Evolutionary conservation across 192 early-diverging fungal species (phyloP), one percentile per base, ranked within the genome.

Genomic region (Coemansia sp.): DNA sequence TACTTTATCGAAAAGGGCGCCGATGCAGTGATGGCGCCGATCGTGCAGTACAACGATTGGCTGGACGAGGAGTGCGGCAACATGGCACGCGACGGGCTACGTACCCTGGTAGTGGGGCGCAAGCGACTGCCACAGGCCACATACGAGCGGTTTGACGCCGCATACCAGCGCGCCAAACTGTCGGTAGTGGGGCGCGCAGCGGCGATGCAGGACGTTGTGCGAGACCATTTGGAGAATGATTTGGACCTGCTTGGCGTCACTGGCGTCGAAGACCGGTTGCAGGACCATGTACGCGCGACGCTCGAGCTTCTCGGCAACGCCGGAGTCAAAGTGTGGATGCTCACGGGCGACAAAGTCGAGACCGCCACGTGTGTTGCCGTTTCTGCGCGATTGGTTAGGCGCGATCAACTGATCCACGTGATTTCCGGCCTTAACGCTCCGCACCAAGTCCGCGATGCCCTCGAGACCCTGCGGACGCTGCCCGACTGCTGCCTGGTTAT

Each of bases 311-410:
- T 98, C 69, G 80, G 93, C 55, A 94, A 95, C 68, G 93, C 95
- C 15, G 93, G 94, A 9, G 58, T 96, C 38, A 90, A 87, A 61
- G 90, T 98, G 21, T 98, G 95, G 95, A 98, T 98, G 95, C 83
- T 98, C 41, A 98, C 95, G 0, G 93, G 95, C 46, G 95, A 98
- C 78, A 98, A 98, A 67, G 92, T 95, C 46, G 95, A 98, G 70
- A 98, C 95, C 15, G 95, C 95, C 22, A 94, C 91, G 0, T 95
- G 93, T 68, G 92, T 98, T 64, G 93, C 95, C 0, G 86, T 96
- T 14, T 95, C 93, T 3, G 93, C 93, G 10, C 93, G 92, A 56
- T 83, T 98, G 15, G 90, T 96, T 10, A 82, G 90, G 1, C 83
- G 94, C 22, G 92, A 92, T 64, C 93, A 95, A 80, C 82, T 76